These are phyloP conservation scores for Aspergillus sp. DNA, from an alignment of 2,329 filamentous ascomycete genomes.

Conservation along the genomic window DNA sequence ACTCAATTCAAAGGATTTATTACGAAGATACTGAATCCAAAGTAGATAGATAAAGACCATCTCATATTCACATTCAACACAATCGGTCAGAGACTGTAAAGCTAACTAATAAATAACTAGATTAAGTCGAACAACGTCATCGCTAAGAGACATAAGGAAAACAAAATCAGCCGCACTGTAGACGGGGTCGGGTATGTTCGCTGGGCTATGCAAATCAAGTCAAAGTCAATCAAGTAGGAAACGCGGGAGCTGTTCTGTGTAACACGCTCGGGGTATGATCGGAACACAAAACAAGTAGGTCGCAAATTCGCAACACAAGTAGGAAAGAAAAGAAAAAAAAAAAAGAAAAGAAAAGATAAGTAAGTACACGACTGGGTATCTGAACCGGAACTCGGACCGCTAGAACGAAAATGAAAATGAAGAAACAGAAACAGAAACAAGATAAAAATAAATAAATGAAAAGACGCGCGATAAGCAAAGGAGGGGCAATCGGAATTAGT, in stretches of 20 bases:
- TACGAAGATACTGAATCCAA: background rate
- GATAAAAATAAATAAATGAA: constrained; percentile 1
- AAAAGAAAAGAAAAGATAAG: background rate
- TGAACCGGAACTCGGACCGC: background rate
- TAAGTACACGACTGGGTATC: constrained; percentile 25
- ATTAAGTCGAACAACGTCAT: background rate
- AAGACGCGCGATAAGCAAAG: background rate
- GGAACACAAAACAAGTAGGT: constrained; percentile 1
- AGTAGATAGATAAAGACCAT: background rate
- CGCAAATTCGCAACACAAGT: background rate
- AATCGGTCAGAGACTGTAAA: background rate
- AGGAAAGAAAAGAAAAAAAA: background rate
- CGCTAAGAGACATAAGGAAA: constrained; percentile 1
- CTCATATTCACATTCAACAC: background rate
- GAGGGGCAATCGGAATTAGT: background rate
- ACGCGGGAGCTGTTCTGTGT: constrained; percentile 19
- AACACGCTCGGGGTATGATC: constrained; percentile 24
- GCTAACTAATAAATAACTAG: background rate
- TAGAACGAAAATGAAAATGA: constrained; percentile 7
- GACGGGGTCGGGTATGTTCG: constrained; percentile 17
- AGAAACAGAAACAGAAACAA: constrained; percentile 1
- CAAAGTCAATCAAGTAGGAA: constrained; percentile 5
- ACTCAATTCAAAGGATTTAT: background rate
- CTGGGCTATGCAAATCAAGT: constrained; percentile 20
- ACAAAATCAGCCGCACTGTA: background rate